These are phyloP conservation scores for Salix brachista DNA, from an alignment of 345 rosid genomes.

Conservation along the genomic window DNA sequence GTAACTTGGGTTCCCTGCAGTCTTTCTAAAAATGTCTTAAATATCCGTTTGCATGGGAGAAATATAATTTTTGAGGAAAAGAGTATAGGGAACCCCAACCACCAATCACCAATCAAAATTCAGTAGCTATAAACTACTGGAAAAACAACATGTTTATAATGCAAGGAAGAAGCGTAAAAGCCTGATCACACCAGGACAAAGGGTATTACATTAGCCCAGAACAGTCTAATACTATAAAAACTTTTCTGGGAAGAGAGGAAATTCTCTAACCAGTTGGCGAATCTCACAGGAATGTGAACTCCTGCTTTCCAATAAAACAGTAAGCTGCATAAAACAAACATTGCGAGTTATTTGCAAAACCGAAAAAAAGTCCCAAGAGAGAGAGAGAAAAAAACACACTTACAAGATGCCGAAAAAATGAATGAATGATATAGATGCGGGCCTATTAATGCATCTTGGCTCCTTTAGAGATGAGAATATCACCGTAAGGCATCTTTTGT, in stretches of 20 bases:
- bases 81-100: not conserved
- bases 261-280: not conserved
- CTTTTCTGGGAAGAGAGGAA: not conserved
- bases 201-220: not conserved
- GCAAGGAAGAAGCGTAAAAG: not conserved
- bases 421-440: not conserved
- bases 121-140: not conserved
- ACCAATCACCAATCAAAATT: not conserved
- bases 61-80: not conserved
- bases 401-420: no score
- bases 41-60: no score
- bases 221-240: not conserved
- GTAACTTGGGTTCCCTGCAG: not conserved
- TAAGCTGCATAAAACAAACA: not conserved
- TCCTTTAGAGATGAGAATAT: slow-evolving; percentile 68
- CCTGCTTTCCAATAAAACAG: not conserved
- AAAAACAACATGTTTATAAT: not conserved
- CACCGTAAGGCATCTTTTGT: slow-evolving; percentile 62
- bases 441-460: slow-evolving; percentile 42
- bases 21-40: not conserved
- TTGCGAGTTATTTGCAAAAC: not conserved
- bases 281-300: not conserved
- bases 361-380: not conserved
- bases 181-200: not conserved
- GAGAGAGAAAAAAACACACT: no score